Conservation (phyloP, 83 land plant species). For the Diphasiastrum complanatum region DNA sequence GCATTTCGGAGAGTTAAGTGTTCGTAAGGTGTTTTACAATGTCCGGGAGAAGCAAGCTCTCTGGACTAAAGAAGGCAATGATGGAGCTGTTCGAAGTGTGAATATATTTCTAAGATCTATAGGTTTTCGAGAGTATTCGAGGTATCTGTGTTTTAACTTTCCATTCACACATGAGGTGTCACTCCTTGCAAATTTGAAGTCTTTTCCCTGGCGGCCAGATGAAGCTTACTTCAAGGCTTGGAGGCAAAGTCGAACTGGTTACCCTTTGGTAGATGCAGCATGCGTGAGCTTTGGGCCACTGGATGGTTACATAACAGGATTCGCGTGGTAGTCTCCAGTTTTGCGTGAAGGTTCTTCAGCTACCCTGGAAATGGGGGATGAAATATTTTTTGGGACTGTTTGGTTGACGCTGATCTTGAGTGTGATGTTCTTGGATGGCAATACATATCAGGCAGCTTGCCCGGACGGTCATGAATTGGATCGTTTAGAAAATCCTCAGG, state of each 20-base stretch:
- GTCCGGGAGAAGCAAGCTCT: conserved; percentile 22
- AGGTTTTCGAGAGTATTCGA: conserved; percentile 33
- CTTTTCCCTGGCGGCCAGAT: conserved; percentile 32
- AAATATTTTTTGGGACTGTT: conserved; percentile 32
- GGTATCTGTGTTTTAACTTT: conserved; percentile 32
- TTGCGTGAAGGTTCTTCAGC: conserved; percentile 28
- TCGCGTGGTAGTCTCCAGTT: conserved; percentile 32
- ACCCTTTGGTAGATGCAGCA: conserved; percentile 36
- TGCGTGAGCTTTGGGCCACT: conserved; percentile 38
- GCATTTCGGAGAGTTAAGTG: conserved; percentile 33
- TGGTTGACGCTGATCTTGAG: conserved; percentile 32
- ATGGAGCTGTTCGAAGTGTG: conserved; percentile 16
- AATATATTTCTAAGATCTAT: conserved; percentile 25
- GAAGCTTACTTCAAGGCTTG: conserved; percentile 30
- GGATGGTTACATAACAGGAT: conserved; percentile 35
- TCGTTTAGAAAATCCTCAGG: background rate
- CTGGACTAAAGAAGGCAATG: conserved; percentile 20
- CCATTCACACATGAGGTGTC: conserved; percentile 37
- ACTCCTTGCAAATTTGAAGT: conserved; percentile 29
- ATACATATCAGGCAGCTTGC: conserved; percentile 33
- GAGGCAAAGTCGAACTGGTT: conserved; percentile 36
- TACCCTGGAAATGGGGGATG: conserved; percentile 35
- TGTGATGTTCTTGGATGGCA: conserved; percentile 37
- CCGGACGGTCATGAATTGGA: conserved; percentile 33
- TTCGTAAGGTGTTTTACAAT: conserved; percentile 26